A percentile compares a stretch with the other conserved stretches of the same genome.
phyloP scores from a whole-genome alignment of 768 basidiomycete species.

The Phylloporus arenicola region DNA sequence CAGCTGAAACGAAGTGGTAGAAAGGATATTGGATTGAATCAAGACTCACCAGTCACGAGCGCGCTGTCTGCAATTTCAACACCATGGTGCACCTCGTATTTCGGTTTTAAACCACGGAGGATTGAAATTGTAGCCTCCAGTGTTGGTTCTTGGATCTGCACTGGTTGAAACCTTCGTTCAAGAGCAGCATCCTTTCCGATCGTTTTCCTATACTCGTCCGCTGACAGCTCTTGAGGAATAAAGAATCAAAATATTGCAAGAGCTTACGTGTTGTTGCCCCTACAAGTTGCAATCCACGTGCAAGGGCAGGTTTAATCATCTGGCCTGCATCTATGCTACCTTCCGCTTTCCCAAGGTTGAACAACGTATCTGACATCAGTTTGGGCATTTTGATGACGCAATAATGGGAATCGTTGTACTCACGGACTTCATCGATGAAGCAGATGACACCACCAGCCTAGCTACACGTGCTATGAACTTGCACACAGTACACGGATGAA shows the following conservation, averaged over 20 bases:
- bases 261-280: constrained; percentile 83
- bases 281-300: constrained; percentile 80
- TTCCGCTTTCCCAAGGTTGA: constrained; percentile 87
- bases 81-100: constrained; percentile 90
- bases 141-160: constrained; percentile 82
- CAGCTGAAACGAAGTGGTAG: constrained; percentile 43
- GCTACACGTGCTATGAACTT: constrained; percentile 13
- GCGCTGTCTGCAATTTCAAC: constrained; percentile 88
- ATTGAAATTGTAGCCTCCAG: constrained; percentile 84
- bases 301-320: constrained; percentile 91
- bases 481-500: constrained; percentile 24
- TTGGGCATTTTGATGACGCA: background rate
- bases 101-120: constrained; percentile 75
- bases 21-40: background rate
- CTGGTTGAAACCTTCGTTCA: constrained; percentile 87
- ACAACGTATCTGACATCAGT: constrained; percentile 53
- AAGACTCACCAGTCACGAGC: constrained; percentile 66
- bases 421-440: constrained; percentile 93
- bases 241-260: background rate
- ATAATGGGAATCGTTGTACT: constrained; percentile 31
- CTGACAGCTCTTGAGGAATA: constrained; percentile 14
- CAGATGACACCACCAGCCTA: constrained; percentile 77
- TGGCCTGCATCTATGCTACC: constrained; percentile 89
- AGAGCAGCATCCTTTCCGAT: constrained; percentile 91
- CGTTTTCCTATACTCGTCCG: constrained; percentile 86